Evolutionary conservation across 108 stramenopile species (phyloP), one percentile per base, ranked within the genome.

Genomic region (Skeletonema tropicum): DNA sequence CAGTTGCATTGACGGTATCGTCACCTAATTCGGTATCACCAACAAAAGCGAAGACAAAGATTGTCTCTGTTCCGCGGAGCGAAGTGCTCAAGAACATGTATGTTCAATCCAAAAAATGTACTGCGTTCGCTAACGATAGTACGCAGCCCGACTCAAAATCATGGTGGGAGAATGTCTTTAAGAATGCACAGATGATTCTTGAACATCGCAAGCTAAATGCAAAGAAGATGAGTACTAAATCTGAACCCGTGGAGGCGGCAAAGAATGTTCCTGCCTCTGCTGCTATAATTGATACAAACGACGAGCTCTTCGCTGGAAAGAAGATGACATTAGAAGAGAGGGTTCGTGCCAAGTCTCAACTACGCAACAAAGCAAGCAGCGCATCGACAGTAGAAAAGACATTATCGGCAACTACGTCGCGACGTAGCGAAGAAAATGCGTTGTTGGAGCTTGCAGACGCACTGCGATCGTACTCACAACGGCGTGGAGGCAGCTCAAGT

Each of bases 401-500:
- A 17, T 8, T 45, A 21, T 33, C 25, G n/a, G 14, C 31, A 72
- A 21, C 46, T 15, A 35, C 61, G 1, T 48, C 71, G 6, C 46
- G 32, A 49, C n/a, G 31, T 14, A 57, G 26, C 29, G 62, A 49
- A 38, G 11, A 48, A 14, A 72, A 72, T 11, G 61, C 61, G 2
- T 35, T 72, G 32, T 55, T 72, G 38, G 71, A 72, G 45, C 60
- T 72, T 29, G 71, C 71, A 15, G 60, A 72, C 64, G 71, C 60
- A 32, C 21, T 72, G 46, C 31, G 71, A 32, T 46, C 60, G 14
- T 72, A 48, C 42, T 62, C 71, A 55, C 23, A 55, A n/a, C 60
- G 41, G 29, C 70, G 70, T 10, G 33, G 60, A 15, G 61, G 71
- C 6, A 26, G 35, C 19, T 25, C 35, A 3, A 30, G 35, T 21